Evolutionary conservation across 2,329 filamentous ascomycete genomes (phyloP).

Genomic region (Ceratocystis alfenasii): DNA sequence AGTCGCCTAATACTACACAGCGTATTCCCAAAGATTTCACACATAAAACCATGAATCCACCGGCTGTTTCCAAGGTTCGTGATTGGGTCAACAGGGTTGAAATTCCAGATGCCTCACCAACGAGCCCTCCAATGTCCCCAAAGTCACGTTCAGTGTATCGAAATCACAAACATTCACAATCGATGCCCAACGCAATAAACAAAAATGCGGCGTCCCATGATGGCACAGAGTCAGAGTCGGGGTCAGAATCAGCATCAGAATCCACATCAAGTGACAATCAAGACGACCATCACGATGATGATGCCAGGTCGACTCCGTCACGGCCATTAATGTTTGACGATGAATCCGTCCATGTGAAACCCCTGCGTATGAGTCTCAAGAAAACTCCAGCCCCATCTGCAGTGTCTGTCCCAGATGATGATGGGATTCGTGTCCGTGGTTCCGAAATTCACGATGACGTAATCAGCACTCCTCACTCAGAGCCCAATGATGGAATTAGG

Average conservation of each 20-base stretch:
- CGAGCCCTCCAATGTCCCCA: conserved; percentile 13
- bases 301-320: not conserved
- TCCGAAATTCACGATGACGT: conserved; percentile 15
- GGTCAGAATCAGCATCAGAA: conserved; percentile 9
- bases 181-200: conserved; percentile 18
- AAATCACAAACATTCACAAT: conserved; percentile 18
- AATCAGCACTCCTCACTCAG: conserved; percentile 10
- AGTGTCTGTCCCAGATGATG: conserved; percentile 27
- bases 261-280: conserved; percentile 6
- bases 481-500: conserved; percentile 35
- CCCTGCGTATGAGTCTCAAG: conserved; percentile 13
- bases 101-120: conserved; percentile 31
- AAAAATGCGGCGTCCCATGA: conserved; percentile 5
- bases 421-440: conserved; percentile 27
- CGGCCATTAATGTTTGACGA: conserved; percentile 13
- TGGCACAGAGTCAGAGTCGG: conserved; percentile 9
- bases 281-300: conserved; percentile 8
- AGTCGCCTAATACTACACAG: conserved; percentile 23
- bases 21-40: conserved; percentile 49
- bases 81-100: conserved; percentile 50
- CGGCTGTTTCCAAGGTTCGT: conserved; percentile 47
- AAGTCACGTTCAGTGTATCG: conserved; percentile 8
- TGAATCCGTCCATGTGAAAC: conserved; percentile 17
- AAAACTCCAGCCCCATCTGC: conserved; percentile 11
- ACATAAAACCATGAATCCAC: conserved; percentile 42